Conservation (phyloP, 129 eudicot genomes). For the Chrysanthemum seticuspe region DNA sequence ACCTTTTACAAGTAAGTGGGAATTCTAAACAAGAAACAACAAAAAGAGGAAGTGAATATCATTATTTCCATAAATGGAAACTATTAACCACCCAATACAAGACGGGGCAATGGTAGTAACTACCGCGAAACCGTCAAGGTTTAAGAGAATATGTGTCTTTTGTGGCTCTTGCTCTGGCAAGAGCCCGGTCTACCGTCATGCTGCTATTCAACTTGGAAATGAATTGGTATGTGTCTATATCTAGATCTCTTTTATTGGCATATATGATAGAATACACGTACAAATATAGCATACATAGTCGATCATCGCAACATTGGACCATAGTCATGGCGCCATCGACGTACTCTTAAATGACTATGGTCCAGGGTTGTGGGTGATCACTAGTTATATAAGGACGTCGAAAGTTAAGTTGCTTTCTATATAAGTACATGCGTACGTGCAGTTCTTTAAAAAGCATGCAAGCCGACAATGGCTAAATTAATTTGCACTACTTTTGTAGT, state of each 20-base stretch:
- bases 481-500: too few species aligned
- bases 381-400: too few species aligned
- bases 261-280: too few species aligned
- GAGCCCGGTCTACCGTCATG: conserved; percentile 68
- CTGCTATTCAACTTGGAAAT: conserved; percentile 85
- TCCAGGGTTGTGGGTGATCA: too few species aligned
- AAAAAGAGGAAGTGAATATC: neutral
- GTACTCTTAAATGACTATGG: too few species aligned
- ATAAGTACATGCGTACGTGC: conserved; percentile 7
- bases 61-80: conserved; percentile 30
- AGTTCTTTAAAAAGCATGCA: neutral
- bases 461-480: neutral
- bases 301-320: too few species aligned
- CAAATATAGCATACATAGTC: too few species aligned
- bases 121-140: conserved; percentile 44
- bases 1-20: conserved; percentile 18
- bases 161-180: conserved; percentile 94
- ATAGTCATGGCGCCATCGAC: too few species aligned
- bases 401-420: too few species aligned
- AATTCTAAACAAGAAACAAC: conserved; percentile 19
- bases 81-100: conserved; percentile 13
- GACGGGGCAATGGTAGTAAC: conserved; percentile 24
- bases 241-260: neutral
- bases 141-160: conserved; percentile 80
- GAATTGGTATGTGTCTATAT: conserved; percentile 49